Evolutionary conservation across 805 yeast genomes (phyloP).

Genomic region (Metschnikowia gruessii): DNA sequence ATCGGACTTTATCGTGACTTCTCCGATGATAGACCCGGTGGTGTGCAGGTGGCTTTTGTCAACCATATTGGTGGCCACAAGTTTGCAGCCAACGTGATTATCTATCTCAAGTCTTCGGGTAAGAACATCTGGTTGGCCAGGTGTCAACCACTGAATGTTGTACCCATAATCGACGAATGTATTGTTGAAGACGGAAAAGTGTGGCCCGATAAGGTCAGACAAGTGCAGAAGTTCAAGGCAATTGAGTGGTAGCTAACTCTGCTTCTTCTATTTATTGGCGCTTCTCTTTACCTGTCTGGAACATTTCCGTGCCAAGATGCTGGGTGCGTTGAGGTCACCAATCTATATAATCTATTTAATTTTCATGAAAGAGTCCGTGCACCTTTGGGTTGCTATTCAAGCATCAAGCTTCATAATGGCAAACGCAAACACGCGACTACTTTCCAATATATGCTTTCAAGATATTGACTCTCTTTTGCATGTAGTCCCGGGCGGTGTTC

Average conservation of each 20-base stretch:
- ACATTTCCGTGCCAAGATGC: too few species aligned
- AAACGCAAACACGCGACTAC: neutral
- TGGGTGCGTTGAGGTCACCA: too few species aligned
- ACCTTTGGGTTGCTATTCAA: too few species aligned
- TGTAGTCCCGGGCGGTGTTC: conserved; percentile 46
- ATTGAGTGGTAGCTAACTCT: conserved; percentile 45
- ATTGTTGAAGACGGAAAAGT: conserved; percentile 66
- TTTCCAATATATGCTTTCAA: conserved; percentile 24
- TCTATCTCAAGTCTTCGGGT: conserved; percentile 63
- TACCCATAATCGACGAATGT: conserved; percentile 73
- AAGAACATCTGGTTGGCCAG: conserved; percentile 87
- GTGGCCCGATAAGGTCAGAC: conserved; percentile 67
- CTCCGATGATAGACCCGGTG: conserved; percentile 72
- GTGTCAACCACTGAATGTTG: conserved; percentile 72
- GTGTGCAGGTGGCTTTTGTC: conserved; percentile 65
- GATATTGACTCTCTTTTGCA: conserved; percentile 51
- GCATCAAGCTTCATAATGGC: too few species aligned
- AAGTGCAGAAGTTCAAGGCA: conserved; percentile 50
- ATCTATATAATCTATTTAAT: neutral
- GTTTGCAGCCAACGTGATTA: conserved; percentile 82
- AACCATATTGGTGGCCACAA: conserved; percentile 98
- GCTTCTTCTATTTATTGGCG: neutral
- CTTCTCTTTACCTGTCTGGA: too few species aligned
- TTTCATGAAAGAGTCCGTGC: too few species aligned
- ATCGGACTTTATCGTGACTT: conserved; percentile 70